Evolutionary conservation across 75 land plant species (phyloP).

Genomic region (Picea glauca): DNA sequence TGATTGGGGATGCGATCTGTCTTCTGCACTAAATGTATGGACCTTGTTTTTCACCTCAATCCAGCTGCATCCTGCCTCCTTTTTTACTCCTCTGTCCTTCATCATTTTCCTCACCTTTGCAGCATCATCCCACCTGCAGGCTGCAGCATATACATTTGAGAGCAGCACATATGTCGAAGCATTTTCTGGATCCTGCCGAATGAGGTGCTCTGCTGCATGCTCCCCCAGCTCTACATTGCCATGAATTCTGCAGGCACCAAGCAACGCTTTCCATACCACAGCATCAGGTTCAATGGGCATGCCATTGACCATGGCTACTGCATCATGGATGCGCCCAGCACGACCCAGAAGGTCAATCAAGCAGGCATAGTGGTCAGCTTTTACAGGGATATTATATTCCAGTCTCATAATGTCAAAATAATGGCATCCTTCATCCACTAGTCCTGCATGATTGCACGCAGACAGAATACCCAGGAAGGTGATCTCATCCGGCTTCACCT

Average conservation of each 20-base stretch:
- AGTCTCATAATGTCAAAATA: conserved; percentile 9
- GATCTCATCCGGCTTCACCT: conserved; percentile 16
- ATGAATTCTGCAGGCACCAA: conserved; percentile 27
- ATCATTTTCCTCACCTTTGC: conserved; percentile 16
- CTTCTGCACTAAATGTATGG: conserved; percentile 15
- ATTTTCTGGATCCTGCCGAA: conserved; percentile 12
- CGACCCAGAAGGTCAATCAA: conserved; percentile 29
- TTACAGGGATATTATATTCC: background rate
- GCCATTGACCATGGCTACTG: conserved; percentile 7
- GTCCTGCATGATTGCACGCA: conserved; percentile 28
- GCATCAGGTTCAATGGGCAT: conserved; percentile 22
- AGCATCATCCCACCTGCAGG: conserved; percentile 19
- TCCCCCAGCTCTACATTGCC: conserved; percentile 5
- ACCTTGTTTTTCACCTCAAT: conserved; percentile 17
- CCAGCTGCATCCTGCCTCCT: conserved; percentile 21
- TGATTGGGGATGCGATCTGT: conserved; percentile 16
- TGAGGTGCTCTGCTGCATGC: conserved; percentile 7
- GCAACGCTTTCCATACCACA: conserved; percentile 20
- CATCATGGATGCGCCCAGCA: conserved; percentile 15
- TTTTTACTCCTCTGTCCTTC: conserved; percentile 11
- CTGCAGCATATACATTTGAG: conserved; percentile 23
- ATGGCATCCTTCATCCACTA: conserved; percentile 23
- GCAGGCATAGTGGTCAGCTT: conserved; percentile 20
- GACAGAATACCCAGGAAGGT: conserved; percentile 15
- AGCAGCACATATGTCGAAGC: conserved; percentile 18